Percentiles rank a stretch among this genome's conserved stretches.
These are phyloP conservation scores for Fusarium neocosmosporiellum DNA, from an alignment of 2,329 filamentous ascomycete species.

Conservation along the genomic window DNA sequence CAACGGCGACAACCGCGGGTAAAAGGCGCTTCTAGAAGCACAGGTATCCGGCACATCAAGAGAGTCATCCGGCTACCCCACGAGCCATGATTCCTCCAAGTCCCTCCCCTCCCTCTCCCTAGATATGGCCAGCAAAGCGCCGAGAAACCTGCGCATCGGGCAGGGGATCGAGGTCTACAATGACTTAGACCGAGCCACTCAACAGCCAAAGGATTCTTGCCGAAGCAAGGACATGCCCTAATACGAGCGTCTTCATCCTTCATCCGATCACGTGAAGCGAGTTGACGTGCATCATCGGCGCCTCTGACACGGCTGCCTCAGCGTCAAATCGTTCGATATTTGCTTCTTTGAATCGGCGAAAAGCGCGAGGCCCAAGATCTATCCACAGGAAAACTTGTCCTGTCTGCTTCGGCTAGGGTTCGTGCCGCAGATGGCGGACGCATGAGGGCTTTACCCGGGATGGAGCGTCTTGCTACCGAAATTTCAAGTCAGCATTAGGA, in stretches of 20 bases:
- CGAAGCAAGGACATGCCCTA: slow-evolving; percentile 3
- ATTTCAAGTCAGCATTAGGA: slow-evolving; percentile 2
- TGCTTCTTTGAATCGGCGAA: slow-evolving; percentile 19
- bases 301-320: slow-evolving; percentile 2
- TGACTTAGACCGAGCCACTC: neutral
- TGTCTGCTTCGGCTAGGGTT: neutral
- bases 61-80: neutral
- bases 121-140: neutral
- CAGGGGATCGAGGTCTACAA: neutral
- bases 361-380: slow-evolving; percentile 6
- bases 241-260: slow-evolving; percentile 7
- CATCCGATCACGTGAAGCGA: slow-evolving; percentile 2
- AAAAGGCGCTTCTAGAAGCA: neutral
- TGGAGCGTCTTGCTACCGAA: neutral
- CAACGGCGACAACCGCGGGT: slow-evolving; percentile 3
- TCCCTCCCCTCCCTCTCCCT: neutral
- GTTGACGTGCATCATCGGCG: slow-evolving; percentile 23
- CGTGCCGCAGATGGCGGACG: slow-evolving; percentile 1
- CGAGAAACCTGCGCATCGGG: neutral
- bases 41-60: neutral
- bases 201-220: slow-evolving; percentile 1
- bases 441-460: neutral
- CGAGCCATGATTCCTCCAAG: neutral
- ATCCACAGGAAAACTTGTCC: neutral
- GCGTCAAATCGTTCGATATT: slow-evolving; percentile 20